Conservation (phyloP, 2,329 filamentous ascomycete species). For the Akanthomyces dipterigenus region DNA sequence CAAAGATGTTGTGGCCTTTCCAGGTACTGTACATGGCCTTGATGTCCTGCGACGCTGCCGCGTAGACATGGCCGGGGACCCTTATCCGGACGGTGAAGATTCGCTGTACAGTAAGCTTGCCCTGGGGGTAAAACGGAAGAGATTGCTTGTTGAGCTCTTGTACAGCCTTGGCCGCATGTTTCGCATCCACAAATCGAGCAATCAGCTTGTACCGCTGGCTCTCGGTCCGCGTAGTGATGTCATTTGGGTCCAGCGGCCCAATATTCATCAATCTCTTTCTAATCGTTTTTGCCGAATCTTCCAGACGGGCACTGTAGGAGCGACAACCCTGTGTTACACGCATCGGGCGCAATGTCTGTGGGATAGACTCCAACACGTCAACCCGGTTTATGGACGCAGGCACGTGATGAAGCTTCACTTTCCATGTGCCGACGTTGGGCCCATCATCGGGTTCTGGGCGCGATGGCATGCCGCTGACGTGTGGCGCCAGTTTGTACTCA, state of each 20-base stretch:
- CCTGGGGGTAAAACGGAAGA: neutral
- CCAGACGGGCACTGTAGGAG: neutral
- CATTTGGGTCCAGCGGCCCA: slow-evolving; percentile 1
- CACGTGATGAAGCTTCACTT: neutral
- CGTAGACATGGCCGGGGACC: neutral
- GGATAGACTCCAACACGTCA: neutral
- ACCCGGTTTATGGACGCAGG: neutral
- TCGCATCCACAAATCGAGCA: neutral
- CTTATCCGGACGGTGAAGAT: neutral
- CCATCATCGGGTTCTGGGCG: neutral
- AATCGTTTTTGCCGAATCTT: neutral
- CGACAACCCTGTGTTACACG: neutral
- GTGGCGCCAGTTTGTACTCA: neutral
- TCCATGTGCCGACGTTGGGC: neutral
- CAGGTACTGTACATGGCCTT: neutral
- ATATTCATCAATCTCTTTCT: neutral
- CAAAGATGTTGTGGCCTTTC: neutral
- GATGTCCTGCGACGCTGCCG: slow-evolving; percentile 3
- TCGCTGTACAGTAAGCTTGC: slow-evolving; percentile 8
- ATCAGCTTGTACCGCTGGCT: slow-evolving; percentile 1
- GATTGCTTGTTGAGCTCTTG: neutral
- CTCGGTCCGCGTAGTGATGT: neutral
- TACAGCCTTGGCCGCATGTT: neutral
- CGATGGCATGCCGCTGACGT: neutral
- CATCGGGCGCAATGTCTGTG: no score